These are phyloP conservation scores for Sphaerobolus stellatus DNA, from an alignment of 1,284 basidiomycete genomes.

Conservation along the genomic window DNA sequence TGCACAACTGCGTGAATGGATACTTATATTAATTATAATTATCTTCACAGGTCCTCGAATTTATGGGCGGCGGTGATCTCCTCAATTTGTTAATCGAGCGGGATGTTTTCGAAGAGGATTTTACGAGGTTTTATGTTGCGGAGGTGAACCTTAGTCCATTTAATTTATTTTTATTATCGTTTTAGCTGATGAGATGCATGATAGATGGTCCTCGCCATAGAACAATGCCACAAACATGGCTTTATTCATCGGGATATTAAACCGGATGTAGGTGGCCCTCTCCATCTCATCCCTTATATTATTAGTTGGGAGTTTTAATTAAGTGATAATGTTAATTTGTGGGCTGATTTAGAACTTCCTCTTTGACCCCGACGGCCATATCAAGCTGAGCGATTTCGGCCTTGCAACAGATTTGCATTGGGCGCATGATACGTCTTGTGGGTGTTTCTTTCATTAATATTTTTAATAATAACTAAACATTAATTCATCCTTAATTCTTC, in stretches of 20 bases:
- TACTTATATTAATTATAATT: too few species aligned
- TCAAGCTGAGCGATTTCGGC: constrained; percentile 95
- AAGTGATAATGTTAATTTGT: too few species aligned
- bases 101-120: constrained; percentile 91
- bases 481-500: too few species aligned
- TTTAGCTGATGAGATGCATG: too few species aligned
- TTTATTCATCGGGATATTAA: constrained; percentile 99
- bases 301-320: too few species aligned
- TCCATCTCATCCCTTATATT: too few species aligned
- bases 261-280: constrained; percentile 66
- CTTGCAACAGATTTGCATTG: constrained; percentile 88
- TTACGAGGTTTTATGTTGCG: constrained; percentile 93
- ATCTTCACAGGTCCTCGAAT: constrained; percentile 76
- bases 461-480: background rate
- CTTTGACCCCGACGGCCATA: constrained; percentile 89
- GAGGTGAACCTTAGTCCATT: constrained; percentile 53
- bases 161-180: background rate
- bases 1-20: too few species aligned
- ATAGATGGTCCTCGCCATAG: constrained; percentile 94
- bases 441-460: constrained; percentile 23
- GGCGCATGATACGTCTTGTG: constrained; percentile 90
- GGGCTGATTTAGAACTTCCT: constrained; percentile 85
- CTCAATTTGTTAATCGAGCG: constrained; percentile 92
- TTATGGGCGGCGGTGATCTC: constrained; percentile 95
- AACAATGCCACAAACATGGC: constrained; percentile 90